Evolutionary conservation across 2,329 filamentous ascomycete genomes (phyloP), one percentile per base, ranked within the genome.

Genomic region (Seiridium unicorne): DNA sequence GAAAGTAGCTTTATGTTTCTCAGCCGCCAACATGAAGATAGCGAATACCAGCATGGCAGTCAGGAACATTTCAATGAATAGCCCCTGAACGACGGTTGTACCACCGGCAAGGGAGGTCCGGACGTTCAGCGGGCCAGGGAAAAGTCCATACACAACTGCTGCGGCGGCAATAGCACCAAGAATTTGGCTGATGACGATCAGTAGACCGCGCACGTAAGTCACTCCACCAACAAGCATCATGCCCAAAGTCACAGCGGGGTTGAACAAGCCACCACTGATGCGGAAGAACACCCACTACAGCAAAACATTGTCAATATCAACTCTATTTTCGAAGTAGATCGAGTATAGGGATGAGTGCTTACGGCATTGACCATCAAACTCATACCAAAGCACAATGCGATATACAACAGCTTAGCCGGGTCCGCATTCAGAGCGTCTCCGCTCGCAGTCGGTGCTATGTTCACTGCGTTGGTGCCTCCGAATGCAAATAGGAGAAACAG

Each of bases 1-100:
- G 66, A 79, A 88, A 0, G 85, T 88, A 1, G 81, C 81, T 63
- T 82, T 83, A 69, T 87, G 84, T 68, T 88, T 87, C 62, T 86
- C 83, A 4, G 79, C 80, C 0, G 83, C 84, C 51, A 86, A 72
- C 83, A 86, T 85, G 67, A 82, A 78, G 57, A 84, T 78, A 3
- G 81, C 78, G 44, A 84, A 74, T 10, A 83, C 76, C n/a, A 84
- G 71, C 66, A 82, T 76, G 1, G 79, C 75, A 1, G 81, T 84
- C 32, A 84, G 71, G 62, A 84, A 79, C 71, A 81, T 77, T 64
- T 84, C 82, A 58, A 84, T 79, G 65, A 84, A 82, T 11, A 84
- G 68, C 8, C 81, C 82, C 62, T 81, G 79, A 0, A 72, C 73
- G 53, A 77, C 73, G 36, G 72, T 77, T 0, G 79, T 70, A 6